Evolutionary conservation across 2,329 filamentous ascomycete genomes (phyloP), one percentile per base, ranked within the genome.

Genomic region (Xylariales sp.): DNA sequence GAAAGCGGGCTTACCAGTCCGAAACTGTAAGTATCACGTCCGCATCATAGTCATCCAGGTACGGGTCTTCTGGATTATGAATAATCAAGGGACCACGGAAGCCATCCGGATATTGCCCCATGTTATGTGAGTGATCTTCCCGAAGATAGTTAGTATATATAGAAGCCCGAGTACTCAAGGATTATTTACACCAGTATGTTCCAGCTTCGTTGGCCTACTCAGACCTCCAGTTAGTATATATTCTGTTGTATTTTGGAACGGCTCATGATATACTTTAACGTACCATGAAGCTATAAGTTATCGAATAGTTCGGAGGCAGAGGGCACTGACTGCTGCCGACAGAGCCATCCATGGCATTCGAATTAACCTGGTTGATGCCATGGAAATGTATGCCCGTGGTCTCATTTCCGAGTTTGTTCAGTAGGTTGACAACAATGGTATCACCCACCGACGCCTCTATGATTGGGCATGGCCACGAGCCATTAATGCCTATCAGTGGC

Each of bases 71-170:
- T 0, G 83, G 83, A 71, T 91, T 88, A 58, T 89, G 84, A 12
- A 91, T 82, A 63, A 91, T 86, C 49, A 91, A 73, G 0, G 87
- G 80, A 1, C 87, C 88, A 18, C 89, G 86, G 52, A 91, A 81
- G n/a, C 89, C 89, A 75, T 91, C 89, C 0, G 89, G 88, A 72
- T 91, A 91, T 73, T 91, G 89, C 1, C 85, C 88, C 79, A 85
- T 84, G 63, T 85, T 83, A 76, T 91, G 90, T 0, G 87, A 89
- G 77, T 92, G 90, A 70, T 90, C 80, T 83, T 64, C 48, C 18
- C 23, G 28, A 30, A 10, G 3, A 50, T 53, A 39, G 55, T 76
- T 39, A 77, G 71, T 50, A 63, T 52, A 30, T 6, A 14, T 5
- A 53, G 6, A 55, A 48, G 2, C 1, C 1, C 16, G 5, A 48